These are phyloP conservation scores for Oidium heveae DNA, from an alignment of 2,329 filamentous ascomycete genomes.

Conservation along the genomic window DNA sequence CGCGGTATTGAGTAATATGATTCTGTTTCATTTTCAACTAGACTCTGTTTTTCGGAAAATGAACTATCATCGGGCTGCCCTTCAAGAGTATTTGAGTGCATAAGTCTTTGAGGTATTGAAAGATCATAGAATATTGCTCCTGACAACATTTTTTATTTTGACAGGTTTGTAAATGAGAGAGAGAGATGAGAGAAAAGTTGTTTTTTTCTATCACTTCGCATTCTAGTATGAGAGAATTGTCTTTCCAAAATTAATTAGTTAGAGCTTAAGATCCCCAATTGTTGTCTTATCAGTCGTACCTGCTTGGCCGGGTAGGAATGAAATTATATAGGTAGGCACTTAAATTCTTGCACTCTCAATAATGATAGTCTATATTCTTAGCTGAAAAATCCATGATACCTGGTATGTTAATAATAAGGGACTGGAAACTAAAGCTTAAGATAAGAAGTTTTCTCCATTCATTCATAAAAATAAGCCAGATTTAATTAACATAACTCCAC, in stretches of 20 bases:
- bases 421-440: no score
- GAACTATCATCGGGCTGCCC: neutral
- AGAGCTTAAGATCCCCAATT: neutral
- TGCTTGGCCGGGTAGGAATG: constrained; percentile 1
- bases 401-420: no score
- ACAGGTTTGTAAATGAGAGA: constrained; percentile 5
- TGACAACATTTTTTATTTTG: constrained; percentile 1
- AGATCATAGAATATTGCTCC: constrained; percentile 6
- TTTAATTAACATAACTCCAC: neutral
- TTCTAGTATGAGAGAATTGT: neutral
- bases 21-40: neutral
- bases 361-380: neutral
- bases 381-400: neutral
- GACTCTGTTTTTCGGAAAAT: neutral
- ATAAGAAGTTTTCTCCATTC: no score
- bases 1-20: neutral
- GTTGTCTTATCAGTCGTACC: constrained; percentile 5
- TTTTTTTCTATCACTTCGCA: neutral
- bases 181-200: neutral
- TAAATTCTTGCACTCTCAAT: neutral
- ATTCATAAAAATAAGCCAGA: no score
- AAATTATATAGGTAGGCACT: neutral
- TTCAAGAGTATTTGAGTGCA: neutral
- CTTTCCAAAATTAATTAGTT: neutral
- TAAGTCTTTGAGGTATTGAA: constrained; percentile 7